Evolutionary conservation across 106 monocot species (phyloP).

Genomic region (Platanthera guangdongensis): DNA sequence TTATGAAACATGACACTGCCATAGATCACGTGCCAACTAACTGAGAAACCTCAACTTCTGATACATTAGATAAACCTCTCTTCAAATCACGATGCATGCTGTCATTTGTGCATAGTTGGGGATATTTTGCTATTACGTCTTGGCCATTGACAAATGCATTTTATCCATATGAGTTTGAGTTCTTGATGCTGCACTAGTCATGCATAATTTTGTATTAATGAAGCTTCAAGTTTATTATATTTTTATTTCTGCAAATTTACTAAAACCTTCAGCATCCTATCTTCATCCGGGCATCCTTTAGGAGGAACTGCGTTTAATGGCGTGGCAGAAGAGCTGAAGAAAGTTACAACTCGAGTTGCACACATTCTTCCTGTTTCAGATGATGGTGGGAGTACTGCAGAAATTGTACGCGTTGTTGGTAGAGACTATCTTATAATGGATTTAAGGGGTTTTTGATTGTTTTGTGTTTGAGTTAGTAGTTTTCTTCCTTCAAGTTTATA

Average conservation of each 20-base stretch:
- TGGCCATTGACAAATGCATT: not conserved
- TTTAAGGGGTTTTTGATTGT: not conserved
- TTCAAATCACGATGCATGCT: not conserved
- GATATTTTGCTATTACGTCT: not conserved
- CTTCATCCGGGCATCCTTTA: conserved; percentile 7
- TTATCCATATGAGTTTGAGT: not conserved
- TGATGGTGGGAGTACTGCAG: conserved; percentile 96
- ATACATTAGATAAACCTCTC: not conserved
- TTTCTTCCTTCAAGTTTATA: not conserved
- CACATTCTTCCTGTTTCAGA: conserved; percentile 97
- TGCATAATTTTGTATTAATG: not conserved
- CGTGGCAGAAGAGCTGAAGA: conserved; percentile 86
- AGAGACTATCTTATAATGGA: conserved; percentile 12
- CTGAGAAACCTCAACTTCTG: not conserved
- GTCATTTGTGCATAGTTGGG: not conserved
- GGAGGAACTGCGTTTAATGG: conserved; percentile 98
- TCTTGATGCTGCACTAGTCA: not conserved
- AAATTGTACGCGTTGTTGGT: conserved; percentile 98
- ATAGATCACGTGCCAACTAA: not conserved
- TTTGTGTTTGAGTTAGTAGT: not conserved
- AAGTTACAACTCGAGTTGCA: conserved; percentile 76
- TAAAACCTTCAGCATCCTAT: not conserved
- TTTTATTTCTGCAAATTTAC: not conserved
- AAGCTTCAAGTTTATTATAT: not conserved
- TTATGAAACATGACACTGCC: not conserved